These are phyloP conservation scores for Trichoderma erinaceum DNA, from an alignment of 495 filamentous ascomycete species.

Conservation along the genomic window DNA sequence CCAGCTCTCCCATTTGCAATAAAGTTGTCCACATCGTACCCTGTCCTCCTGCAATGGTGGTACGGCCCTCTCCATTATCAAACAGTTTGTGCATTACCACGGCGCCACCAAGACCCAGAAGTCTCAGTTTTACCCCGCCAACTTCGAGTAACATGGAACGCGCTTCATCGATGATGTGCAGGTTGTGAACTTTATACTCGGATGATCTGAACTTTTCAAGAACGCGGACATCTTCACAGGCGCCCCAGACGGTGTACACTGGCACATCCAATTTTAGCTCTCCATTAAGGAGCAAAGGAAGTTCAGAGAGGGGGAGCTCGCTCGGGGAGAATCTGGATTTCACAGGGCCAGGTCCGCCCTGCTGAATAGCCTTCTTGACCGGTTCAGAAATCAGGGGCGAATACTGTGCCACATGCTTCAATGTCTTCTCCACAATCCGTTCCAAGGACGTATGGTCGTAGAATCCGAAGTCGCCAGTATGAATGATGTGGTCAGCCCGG, in stretches of 20 bases:
- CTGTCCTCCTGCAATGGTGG: constrained; percentile 95
- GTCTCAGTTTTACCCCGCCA: constrained; percentile 90
- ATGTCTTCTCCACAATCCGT: constrained; percentile 96
- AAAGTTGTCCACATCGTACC: constrained; percentile 99
- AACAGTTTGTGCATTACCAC: constrained; percentile 99
- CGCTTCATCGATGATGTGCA: constrained; percentile 97
- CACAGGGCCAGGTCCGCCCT: constrained; percentile 54
- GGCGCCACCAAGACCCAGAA: constrained; percentile 89
- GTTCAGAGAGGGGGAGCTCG: constrained; percentile 89
- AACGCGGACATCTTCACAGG: constrained; percentile 96
- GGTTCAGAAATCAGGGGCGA: constrained; percentile 85
- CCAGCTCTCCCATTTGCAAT: constrained; percentile 95
- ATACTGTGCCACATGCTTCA: constrained; percentile 98
- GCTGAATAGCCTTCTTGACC: constrained; percentile 75
- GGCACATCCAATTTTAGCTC: constrained; percentile 86
- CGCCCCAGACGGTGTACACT: constrained; percentile 98
- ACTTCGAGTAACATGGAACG: constrained; percentile 90
- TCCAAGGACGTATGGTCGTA: constrained; percentile 95
- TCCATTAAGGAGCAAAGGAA: constrained; percentile 85
- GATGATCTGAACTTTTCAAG: constrained; percentile 96
- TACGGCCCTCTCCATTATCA: constrained; percentile 96
- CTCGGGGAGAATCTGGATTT: constrained; percentile 73
- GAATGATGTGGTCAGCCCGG: constrained; percentile 90
- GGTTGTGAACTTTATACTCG: constrained; percentile 96
- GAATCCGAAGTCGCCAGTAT: constrained; percentile 98